Percentiles rank a stretch among this genome's conserved stretches.
Evolutionary conservation across 371 early-diverging fungal species (phyloP).

Genomic region (Thermomucor indicae-seudaticae): DNA sequence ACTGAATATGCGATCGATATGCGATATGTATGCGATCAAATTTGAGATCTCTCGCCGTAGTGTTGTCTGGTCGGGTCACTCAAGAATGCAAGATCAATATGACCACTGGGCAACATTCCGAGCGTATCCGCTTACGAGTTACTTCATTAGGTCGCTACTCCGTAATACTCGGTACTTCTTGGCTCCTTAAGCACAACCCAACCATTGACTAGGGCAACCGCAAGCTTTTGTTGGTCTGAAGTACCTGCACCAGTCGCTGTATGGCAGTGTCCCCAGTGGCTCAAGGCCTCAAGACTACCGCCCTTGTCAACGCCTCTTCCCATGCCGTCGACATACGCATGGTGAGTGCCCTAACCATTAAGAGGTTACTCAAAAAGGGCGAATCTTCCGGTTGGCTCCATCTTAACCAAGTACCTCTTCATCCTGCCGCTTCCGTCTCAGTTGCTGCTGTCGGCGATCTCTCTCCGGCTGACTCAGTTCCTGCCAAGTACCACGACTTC

Average conservation of each 20-base stretch:
- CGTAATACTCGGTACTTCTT: conserved; percentile 9
- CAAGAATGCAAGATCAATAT: background rate
- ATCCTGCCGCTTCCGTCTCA: background rate
- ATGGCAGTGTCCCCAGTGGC: background rate
- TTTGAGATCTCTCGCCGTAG: too few species aligned
- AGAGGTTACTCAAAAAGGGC: too few species aligned
- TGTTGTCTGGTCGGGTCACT: conserved; percentile 2
- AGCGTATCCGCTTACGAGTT: background rate
- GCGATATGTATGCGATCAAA: too few species aligned
- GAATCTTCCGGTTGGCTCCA: too few species aligned
- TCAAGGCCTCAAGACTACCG: too few species aligned
- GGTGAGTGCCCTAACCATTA: too few species aligned
- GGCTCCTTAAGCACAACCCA: conserved; percentile 5
- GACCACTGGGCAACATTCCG: background rate
- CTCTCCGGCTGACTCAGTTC: too few species aligned
- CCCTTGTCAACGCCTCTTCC: too few species aligned
- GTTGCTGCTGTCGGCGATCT: background rate
- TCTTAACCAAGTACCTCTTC: too few species aligned
- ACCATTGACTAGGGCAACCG: background rate
- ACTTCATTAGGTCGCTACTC: conserved; percentile 2
- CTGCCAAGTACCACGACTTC: conserved; percentile 11
- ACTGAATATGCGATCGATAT: too few species aligned
- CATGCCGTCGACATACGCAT: too few species aligned
- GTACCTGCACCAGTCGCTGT: background rate
- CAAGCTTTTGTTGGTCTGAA: background rate